Base-by-base conservation (phyloP, 768 basidiomycete genomes). In the Tubosaeta sp. region DNA sequence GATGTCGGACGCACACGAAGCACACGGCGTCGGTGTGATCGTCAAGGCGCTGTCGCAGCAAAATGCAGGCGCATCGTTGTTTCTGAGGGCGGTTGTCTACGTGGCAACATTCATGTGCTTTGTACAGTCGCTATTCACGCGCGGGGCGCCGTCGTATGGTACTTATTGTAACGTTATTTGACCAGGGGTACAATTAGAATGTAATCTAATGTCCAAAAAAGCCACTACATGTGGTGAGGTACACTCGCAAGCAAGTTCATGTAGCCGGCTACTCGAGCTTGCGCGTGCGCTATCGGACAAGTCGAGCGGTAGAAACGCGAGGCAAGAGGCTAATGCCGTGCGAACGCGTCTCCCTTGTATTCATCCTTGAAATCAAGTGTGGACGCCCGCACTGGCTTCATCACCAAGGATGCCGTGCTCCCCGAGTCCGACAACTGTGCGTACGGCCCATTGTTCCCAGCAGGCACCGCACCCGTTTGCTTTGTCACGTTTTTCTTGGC, bases 251-350 rank as follows among this genome's bases (percentile, higher is more conserved):
- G 44, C 57, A 59, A 59, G 58, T 54, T 52, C 55, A 40, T 49
- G 68, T 70, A 70, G 67, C 67, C 69, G 51, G 67, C 67, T 68
- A 68, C 67, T 48, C 49, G 22, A 56, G 43, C 54, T 58, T 64
- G 64, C 53, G 38, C 35, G 48, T 29, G 48, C 48, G 48, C 43
- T 52, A 50, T 53, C 24, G 19, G 52, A 59, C 49, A 57, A 48
- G 30, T 32, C 27, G 35, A 18, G 14, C 43, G 40, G 30, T 10
- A 14, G 22, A 25, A 8, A 24, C 22, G 18, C 12, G 21, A 29
- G 42, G 31, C 35, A 11, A n/a, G 38, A 25, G 30, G 49, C 25
- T 46, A 52, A 29, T 19, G 53, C 30, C 52, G 52, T 34, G 53
- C 44, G 44, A 53, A 63, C 18, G 54, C 54, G 31, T 63, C 64